These are phyloP conservation scores for Quercus aquifolioides DNA, from an alignment of 306 rosid genomes.

Conservation along the genomic window DNA sequence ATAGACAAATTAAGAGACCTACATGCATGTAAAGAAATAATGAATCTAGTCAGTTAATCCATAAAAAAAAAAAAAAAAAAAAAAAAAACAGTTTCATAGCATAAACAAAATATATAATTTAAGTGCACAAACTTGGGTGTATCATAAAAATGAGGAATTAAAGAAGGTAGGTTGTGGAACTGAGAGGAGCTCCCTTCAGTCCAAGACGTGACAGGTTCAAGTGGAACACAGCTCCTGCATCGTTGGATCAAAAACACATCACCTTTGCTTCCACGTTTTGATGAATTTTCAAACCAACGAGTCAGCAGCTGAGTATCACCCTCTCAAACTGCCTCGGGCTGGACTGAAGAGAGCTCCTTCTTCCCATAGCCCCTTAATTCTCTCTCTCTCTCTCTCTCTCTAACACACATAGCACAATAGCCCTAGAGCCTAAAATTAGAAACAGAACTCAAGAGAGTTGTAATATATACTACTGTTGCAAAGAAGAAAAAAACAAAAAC, in stretches of 20 bases:
- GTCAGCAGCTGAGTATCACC: constrained; percentile 82
- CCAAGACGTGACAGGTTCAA: constrained; percentile 80
- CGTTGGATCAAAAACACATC: constrained; percentile 86
- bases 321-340: constrained; percentile 49
- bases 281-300: constrained; percentile 79
- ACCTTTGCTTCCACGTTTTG: neutral
- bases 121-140: too few species aligned
- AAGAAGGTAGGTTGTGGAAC: neutral
- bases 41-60: too few species aligned
- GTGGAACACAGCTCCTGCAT: constrained; percentile 79
- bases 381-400: neutral
- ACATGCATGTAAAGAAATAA: too few species aligned
- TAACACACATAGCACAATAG: neutral
- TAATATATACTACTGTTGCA: too few species aligned
- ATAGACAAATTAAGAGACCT: neutral
- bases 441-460: too few species aligned
- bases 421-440: too few species aligned
- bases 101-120: too few species aligned
- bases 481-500: too few species aligned
- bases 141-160: neutral
- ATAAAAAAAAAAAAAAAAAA: too few species aligned
- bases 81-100: neutral
- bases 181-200: constrained; percentile 99
- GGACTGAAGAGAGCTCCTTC: constrained; percentile 96
- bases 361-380: neutral